phyloP scores from a whole-genome alignment of 1,284 basidiomycete species.

The Vanrija sp. region DNA sequence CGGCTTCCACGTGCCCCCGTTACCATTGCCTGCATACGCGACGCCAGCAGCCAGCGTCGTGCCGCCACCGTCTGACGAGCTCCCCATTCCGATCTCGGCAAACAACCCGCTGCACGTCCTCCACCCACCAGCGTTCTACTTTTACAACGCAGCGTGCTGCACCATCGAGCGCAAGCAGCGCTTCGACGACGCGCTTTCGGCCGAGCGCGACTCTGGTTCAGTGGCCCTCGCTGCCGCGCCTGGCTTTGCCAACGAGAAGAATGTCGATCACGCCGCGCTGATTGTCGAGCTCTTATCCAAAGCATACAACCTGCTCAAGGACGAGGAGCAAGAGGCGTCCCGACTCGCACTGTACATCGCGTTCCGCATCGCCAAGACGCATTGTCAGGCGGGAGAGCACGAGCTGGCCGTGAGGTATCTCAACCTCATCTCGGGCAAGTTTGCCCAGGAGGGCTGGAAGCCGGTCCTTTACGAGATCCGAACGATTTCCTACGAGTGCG shows the following conservation, averaged over 20 bases:
- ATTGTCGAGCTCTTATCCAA: conserved; percentile 86
- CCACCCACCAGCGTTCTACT: conserved; percentile 86
- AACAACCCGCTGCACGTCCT: conserved; percentile 55
- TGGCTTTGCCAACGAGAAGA: conserved; percentile 74
- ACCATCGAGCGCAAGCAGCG: conserved; percentile 68
- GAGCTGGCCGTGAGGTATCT: conserved; percentile 83
- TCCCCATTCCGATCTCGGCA: conserved; percentile 40
- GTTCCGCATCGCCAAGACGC: conserved; percentile 78
- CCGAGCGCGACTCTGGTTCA: conserved; percentile 49
- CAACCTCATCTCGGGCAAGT: conserved; percentile 77
- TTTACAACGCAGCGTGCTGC: conserved; percentile 78
- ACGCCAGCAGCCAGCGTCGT: conserved; percentile 27
- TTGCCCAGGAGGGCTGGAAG: conserved; percentile 74
- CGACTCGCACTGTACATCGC: conserved; percentile 80
- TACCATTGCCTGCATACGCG: conserved; percentile 11
- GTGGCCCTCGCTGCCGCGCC: conserved; percentile 42
- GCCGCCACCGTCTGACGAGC: conserved; percentile 32
- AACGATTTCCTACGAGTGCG: conserved; percentile 71
- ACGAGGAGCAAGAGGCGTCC: conserved; percentile 53
- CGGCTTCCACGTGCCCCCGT: conserved; percentile 43
- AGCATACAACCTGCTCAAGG: conserved; percentile 84
- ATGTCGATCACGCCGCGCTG: conserved; percentile 75
- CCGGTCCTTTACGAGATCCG: conserved; percentile 67
- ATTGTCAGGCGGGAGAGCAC: conserved; percentile 58
- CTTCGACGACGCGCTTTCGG: conserved; percentile 60